phyloP scores from a whole-genome alignment of 148 eudicot species.

The Silene latifolia region DNA sequence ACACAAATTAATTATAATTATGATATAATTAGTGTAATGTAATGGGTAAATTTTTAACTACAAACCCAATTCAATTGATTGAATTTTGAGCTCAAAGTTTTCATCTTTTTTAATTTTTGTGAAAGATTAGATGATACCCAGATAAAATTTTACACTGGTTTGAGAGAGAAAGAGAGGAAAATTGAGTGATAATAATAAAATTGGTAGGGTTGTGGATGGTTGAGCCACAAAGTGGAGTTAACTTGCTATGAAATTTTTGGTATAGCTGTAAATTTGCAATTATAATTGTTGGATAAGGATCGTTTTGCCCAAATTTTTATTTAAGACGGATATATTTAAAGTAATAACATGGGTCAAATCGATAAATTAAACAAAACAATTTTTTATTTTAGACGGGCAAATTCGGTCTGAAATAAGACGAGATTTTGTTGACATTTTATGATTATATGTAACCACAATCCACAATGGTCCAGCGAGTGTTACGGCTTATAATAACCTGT shows the following conservation, averaged over 20 bases:
- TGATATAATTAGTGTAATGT: neutral
- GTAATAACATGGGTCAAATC: no score
- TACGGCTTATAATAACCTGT: no score
- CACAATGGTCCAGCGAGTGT: no score
- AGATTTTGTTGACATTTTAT: no score
- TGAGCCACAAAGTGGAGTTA: slow-evolving; percentile 24
- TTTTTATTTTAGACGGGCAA: no score
- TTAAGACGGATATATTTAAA: no score
- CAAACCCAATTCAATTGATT: slow-evolving; percentile 29
- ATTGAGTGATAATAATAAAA: neutral
- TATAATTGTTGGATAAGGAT: neutral
- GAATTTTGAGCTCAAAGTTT: slow-evolving; percentile 26
- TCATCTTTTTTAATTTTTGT: slow-evolving; percentile 19
- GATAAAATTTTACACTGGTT: neutral
- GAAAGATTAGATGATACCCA: neutral
- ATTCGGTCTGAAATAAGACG: no score
- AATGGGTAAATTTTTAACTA: slow-evolving; percentile 26
- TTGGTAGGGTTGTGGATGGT: slow-evolving; percentile 32
- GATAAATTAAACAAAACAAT: no score
- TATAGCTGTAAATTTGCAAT: neutral
- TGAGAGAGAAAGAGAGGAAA: slow-evolving; percentile 17
- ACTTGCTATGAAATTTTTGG: slow-evolving; percentile 30
- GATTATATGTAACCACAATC: no score
- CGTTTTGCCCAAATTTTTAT: no score
- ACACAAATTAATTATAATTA: neutral